phyloP scores from a whole-genome alignment of 257 asterid genomes.

The Ligustrum vulgare region DNA sequence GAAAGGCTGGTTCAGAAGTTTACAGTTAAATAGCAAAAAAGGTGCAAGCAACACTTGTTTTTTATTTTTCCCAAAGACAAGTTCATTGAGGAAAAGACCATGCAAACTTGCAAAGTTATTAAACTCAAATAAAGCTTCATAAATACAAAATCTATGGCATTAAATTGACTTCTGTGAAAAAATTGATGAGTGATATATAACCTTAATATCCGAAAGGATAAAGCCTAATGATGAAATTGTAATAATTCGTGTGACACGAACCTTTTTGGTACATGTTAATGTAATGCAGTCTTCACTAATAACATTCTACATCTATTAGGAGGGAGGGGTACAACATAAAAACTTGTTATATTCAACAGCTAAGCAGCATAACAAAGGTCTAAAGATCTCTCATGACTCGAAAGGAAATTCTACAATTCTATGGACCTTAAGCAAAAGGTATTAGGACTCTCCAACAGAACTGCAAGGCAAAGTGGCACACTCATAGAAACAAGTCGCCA shows the following conservation, averaged over 20 bases:
- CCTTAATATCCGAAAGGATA: background rate
- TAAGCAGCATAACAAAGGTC: background rate
- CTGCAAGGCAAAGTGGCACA: background rate
- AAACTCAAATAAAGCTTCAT: background rate
- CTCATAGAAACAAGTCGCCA: background rate
- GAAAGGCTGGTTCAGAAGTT: conserved; percentile 3
- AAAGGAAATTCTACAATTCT: background rate
- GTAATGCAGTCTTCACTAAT: background rate
- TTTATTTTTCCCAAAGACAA: background rate
- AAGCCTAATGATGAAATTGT: background rate
- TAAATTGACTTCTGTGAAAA: background rate
- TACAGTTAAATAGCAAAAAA: background rate
- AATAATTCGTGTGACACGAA: background rate
- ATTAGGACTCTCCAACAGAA: background rate
- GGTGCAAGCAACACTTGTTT: conserved; percentile 15
- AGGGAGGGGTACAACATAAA: background rate
- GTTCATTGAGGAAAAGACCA: background rate
- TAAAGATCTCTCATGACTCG: background rate
- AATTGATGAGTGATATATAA: background rate
- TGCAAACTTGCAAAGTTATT: background rate
- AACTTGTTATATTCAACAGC: background rate
- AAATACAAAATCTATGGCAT: conserved; percentile 9
- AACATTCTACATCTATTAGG: background rate
- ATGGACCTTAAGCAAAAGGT: background rate
- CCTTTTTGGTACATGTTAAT: background rate